These are phyloP conservation scores for Thymus mandschuricus DNA, from an alignment of 257 asterid genomes.

Conservation along the genomic window DNA sequence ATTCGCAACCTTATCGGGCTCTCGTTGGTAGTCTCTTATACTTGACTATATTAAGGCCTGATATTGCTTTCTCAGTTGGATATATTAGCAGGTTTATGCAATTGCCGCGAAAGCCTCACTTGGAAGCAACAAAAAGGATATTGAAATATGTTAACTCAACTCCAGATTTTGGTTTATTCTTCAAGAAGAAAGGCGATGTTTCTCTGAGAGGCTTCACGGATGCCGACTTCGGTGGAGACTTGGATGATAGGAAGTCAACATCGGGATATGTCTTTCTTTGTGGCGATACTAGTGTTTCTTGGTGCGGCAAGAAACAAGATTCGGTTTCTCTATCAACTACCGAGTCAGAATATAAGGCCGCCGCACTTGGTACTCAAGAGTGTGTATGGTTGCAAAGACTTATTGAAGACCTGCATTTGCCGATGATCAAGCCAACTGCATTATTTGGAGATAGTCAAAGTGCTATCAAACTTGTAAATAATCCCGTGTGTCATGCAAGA, in stretches of 20 bases:
- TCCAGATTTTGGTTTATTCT: neutral
- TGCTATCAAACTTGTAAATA: neutral
- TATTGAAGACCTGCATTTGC: neutral
- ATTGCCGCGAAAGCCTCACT: neutral
- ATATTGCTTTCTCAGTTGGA: neutral
- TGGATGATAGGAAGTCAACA: neutral
- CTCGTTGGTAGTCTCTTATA: slow-evolving; percentile 20
- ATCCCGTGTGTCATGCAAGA: neutral
- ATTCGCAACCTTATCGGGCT: slow-evolving; percentile 16
- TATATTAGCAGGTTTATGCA: neutral
- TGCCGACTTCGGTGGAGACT: slow-evolving; percentile 11
- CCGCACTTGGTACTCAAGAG: slow-evolving; percentile 24
- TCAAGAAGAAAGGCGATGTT: neutral
- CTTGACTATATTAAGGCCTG: neutral
- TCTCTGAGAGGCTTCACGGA: neutral
- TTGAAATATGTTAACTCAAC: neutral
- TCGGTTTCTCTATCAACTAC: slow-evolving; percentile 25
- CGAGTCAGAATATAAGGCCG: slow-evolving; percentile 8
- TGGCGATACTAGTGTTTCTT: neutral
- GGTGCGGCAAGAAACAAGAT: neutral
- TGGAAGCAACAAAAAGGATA: neutral
- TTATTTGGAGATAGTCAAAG: neutral
- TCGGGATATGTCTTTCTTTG: slow-evolving; percentile 10
- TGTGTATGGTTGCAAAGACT: slow-evolving; percentile 28
- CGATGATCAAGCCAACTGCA: neutral